Evolutionary conservation across 768 basidiomycete species (phyloP).

Genomic region (Leccinum ochraceum): DNA sequence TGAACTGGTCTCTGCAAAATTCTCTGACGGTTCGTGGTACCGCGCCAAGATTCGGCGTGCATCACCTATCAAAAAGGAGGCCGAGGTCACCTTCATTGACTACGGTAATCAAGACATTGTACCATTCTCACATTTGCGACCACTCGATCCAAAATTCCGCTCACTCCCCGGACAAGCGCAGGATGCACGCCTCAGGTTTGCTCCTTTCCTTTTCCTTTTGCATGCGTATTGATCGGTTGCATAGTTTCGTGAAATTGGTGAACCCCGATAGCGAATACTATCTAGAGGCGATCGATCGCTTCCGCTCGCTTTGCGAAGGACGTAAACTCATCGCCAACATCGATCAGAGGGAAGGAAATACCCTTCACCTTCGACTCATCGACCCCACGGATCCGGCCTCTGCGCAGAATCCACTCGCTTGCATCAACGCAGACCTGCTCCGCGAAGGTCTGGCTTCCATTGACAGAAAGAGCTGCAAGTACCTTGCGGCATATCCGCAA

Average conservation of each 20-base stretch:
- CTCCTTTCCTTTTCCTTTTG: background rate
- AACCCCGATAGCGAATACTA: slow-evolving; percentile 85
- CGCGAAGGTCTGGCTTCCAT: slow-evolving; percentile 84
- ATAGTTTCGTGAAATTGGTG: slow-evolving; percentile 84
- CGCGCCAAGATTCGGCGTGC: slow-evolving; percentile 86
- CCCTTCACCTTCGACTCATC: slow-evolving; percentile 89
- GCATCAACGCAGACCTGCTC: slow-evolving; percentile 87
- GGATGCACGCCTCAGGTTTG: slow-evolving; percentile 85
- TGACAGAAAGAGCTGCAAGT: slow-evolving; percentile 77
- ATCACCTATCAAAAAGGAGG: slow-evolving; percentile 91
- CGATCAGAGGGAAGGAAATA: slow-evolving; percentile 77
- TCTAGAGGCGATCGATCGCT: slow-evolving; percentile 80
- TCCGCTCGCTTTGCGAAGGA: slow-evolving; percentile 85
- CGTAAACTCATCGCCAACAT: slow-evolving; percentile 96
- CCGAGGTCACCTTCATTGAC: slow-evolving; percentile 93
- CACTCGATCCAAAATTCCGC: slow-evolving; percentile 89
- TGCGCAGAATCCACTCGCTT: slow-evolving; percentile 67
- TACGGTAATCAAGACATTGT: slow-evolving; percentile 94
- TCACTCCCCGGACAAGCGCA: slow-evolving; percentile 90
- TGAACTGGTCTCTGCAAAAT: slow-evolving; percentile 92
- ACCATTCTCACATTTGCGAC: slow-evolving; percentile 79
- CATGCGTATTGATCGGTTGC: slow-evolving; percentile 5
- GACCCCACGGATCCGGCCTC: slow-evolving; percentile 78
- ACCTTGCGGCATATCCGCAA: slow-evolving; percentile 68
- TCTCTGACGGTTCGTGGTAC: slow-evolving; percentile 95